A percentile compares a stretch with the other conserved stretches of the same genome.
These are phyloP conservation scores for Mycena epipterygia DNA, from an alignment of 768 basidiomycete species.

Conservation along the genomic window DNA sequence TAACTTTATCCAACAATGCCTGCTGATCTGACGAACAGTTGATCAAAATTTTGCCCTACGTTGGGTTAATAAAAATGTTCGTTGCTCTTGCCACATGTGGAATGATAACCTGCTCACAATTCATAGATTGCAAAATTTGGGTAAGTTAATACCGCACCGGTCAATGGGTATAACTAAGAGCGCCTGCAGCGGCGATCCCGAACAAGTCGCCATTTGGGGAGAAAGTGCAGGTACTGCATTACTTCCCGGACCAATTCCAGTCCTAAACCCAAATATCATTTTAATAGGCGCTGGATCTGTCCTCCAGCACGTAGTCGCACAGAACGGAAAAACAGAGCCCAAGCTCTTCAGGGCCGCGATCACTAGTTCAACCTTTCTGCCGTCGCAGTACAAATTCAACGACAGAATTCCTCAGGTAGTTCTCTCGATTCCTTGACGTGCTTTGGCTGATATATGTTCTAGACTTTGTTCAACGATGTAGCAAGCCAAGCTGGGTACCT, in stretches of 20 bases:
- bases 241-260: not conserved
- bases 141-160: too few relatives aligned
- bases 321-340: slow-evolving; percentile 46
- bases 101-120: not conserved
- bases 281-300: slow-evolving; percentile 48
- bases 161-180: not conserved
- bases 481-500: too few relatives aligned
- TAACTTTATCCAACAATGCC: not conserved
- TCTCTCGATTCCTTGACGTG: too few relatives aligned
- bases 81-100: not conserved
- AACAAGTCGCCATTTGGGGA: slow-evolving; percentile 58
- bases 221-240: slow-evolving; percentile 51
- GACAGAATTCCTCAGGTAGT: slow-evolving; percentile 39
- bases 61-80: slow-evolving; percentile 57
- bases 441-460: too few relatives aligned
- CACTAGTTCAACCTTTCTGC: slow-evolving; percentile 46
- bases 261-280: not conserved
- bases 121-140: too few relatives aligned
- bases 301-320: slow-evolving; percentile 48
- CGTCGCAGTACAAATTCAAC: slow-evolving; percentile 47
- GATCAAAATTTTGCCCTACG: slow-evolving; percentile 59
- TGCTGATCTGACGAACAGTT: slow-evolving; percentile 41
- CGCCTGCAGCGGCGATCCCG: slow-evolving; percentile 47
- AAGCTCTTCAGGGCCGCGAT: too few relatives aligned
- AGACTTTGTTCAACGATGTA: too few relatives aligned